Percentiles rank a stretch among this genome's conserved stretches.
Evolutionary conservation across 805 yeast species (phyloP).

Genomic region (Metahyphopichia silvanorum): DNA sequence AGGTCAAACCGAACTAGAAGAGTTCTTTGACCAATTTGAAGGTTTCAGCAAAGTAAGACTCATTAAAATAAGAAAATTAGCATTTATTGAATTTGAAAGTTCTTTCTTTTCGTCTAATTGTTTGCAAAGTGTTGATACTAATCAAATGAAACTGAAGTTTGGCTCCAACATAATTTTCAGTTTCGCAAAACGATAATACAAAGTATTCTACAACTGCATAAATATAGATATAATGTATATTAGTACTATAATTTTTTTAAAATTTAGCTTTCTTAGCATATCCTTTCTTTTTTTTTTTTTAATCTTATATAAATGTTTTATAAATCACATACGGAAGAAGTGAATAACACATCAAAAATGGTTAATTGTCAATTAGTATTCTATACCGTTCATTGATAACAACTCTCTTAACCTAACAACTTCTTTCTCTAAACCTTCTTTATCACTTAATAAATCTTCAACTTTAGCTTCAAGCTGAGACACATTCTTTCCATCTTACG

Average conservation of each 20-base stretch:
- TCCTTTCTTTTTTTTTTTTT: too few relatives aligned
- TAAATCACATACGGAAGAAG: background rate
- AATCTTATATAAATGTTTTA: background rate
- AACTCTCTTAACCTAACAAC: slow-evolving; percentile 55
- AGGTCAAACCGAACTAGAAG: slow-evolving; percentile 34
- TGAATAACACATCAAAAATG: too few relatives aligned
- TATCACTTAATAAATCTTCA: slow-evolving; percentile 57
- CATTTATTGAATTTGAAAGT: slow-evolving; percentile 74
- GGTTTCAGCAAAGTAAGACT: slow-evolving; percentile 70
- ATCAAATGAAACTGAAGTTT: slow-evolving; percentile 9
- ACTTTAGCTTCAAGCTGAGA: slow-evolving; percentile 75
- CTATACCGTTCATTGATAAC: slow-evolving; percentile 28
- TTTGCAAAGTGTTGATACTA: slow-evolving; percentile 10
- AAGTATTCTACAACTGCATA: background rate
- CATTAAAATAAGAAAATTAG: slow-evolving; percentile 65
- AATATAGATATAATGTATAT: background rate
- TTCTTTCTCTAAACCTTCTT: slow-evolving; percentile 60
- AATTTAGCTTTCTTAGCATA: background rate
- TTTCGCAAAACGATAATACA: slow-evolving; percentile 30
- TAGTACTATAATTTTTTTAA: too few relatives aligned
- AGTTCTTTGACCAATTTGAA: slow-evolving; percentile 43
- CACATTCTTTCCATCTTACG: slow-evolving; percentile 89
- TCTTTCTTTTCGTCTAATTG: slow-evolving; percentile 47
- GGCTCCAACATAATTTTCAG: slow-evolving; percentile 24
- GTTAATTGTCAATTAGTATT: slow-evolving; percentile 3